Base-by-base conservation (phyloP, 352 stramenopile species). In the Phytopythium helicoides region DNA sequence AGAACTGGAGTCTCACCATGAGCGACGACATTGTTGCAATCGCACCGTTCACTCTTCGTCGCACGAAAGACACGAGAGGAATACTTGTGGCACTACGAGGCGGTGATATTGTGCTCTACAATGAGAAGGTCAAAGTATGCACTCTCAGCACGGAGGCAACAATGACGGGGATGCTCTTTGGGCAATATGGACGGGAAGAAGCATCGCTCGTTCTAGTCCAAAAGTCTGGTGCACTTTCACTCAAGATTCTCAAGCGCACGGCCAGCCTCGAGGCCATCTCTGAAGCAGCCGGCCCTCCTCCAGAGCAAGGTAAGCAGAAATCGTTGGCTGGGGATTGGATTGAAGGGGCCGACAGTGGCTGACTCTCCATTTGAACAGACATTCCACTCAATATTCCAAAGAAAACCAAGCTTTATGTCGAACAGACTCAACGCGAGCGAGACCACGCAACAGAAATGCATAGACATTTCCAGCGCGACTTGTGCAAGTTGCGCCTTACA, bases 361-460 rank as follows among this genome's bases (percentile, higher is more conserved):
- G n/a, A n/a, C 18, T n/a, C 4, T 10, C 14, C 2, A 16, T 6
- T 9, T n/a, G 40, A 25, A 3, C 40, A 82, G 90, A 97, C 40
- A 95, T 97, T 21, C 88, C 88, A 5, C 73, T 97, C 18, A 91
- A 96, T 36, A 91, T 97, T 25, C 90, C 90, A 0, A 97, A 97
- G 69, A 97, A 97, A 48, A 97, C 91, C n/a, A 95, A 95, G 33
- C 58, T 97, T 44, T 97, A 96, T 59, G 88, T 97, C 22, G 91
- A 97, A 56, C 88, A 97, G 58, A 96, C 90, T 15, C 86, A 97
- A 55, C 81, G 91, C 8, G 90, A 97, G 57, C 78, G 88, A 23
- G 83, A 97, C 46, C 80, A 96, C 47, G 86, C 86, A 6, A 87
- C 68, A 12, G 91, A 97, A 57, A 97, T 97, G 78, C 90, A 97